These are phyloP conservation scores for Lyophyllum atratum DNA, from an alignment of 768 basidiomycete genomes.

Conservation along the genomic window DNA sequence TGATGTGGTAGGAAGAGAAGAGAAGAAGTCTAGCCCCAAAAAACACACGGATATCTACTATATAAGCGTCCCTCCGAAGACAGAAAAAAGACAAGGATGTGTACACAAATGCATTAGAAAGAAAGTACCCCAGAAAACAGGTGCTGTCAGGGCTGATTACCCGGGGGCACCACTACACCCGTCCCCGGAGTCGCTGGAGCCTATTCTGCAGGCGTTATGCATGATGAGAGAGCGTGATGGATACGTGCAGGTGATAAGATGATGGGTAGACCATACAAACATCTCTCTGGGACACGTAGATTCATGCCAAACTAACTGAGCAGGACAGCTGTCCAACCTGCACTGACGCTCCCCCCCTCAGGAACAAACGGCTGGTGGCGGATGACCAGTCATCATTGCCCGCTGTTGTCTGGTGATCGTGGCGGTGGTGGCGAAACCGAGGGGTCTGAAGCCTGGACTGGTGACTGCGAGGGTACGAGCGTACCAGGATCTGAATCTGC, in stretches of 20 bases:
- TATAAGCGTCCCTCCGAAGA: slow-evolving; percentile 10
- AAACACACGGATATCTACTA: slow-evolving; percentile 1
- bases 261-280: background rate
- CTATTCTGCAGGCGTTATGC: background rate
- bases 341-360: background rate
- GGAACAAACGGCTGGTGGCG: background rate
- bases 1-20: background rate
- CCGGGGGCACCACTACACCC: background rate
- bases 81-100: background rate
- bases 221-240: background rate
- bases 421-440: background rate
- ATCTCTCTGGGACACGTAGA: background rate
- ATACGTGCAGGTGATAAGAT: background rate
- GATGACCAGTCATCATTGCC: background rate
- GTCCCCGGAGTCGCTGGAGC: background rate
- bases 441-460: background rate
- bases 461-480: slow-evolving; percentile 5
- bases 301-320: background rate
- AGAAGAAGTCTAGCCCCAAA: background rate
- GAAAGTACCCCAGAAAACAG: slow-evolving; percentile 1
- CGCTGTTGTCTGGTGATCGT: background rate
- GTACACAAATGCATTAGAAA: background rate
- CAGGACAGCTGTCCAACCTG: background rate
- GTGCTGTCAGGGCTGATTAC: background rate
- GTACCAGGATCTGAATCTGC: slow-evolving; percentile 1